phyloP scores from a whole-genome alignment of 768 basidiomycete genomes.

The Tubosaeta sp. region DNA sequence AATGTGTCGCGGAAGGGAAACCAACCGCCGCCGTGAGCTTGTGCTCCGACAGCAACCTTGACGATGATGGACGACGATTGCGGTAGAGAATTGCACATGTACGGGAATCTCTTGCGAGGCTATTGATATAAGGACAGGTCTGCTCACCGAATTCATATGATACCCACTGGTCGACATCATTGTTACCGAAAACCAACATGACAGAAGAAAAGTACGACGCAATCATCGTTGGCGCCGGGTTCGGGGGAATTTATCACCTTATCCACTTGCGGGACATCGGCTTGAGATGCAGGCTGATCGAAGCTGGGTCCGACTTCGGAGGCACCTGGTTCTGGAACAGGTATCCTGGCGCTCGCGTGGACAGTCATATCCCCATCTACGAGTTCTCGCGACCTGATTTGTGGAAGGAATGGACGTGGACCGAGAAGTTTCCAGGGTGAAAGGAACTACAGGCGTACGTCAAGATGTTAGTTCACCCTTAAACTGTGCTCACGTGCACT shows the following conservation, averaged over 20 bases:
- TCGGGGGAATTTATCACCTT: conserved; percentile 8
- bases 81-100: not conserved
- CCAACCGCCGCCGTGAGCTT: too few relatives aligned
- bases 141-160: not conserved
- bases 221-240: conserved; percentile 10
- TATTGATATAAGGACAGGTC: not conserved
- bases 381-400: too few relatives aligned
- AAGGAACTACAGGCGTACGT: conserved; percentile 10
- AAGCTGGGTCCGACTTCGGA: not conserved
- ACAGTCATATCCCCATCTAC: not conserved
- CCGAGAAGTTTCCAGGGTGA: conserved; percentile 7
- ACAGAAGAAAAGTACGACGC: conserved; percentile 4
- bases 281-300: conserved; percentile 7
- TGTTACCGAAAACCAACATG: not conserved
- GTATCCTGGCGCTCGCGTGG: conserved; percentile 9
- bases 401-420: too few relatives aligned
- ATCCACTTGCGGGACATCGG: conserved; percentile 7
- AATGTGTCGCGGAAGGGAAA: too few relatives aligned
- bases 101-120: not conserved
- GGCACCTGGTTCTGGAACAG: conserved; percentile 7
- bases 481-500: not conserved
- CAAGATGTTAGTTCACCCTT: not conserved
- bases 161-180: not conserved
- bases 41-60: too few relatives aligned
- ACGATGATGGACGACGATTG: not conserved